Base-by-base conservation (phyloP, 169 alveolate genomes). In the Cystoisospora suis region DNA sequence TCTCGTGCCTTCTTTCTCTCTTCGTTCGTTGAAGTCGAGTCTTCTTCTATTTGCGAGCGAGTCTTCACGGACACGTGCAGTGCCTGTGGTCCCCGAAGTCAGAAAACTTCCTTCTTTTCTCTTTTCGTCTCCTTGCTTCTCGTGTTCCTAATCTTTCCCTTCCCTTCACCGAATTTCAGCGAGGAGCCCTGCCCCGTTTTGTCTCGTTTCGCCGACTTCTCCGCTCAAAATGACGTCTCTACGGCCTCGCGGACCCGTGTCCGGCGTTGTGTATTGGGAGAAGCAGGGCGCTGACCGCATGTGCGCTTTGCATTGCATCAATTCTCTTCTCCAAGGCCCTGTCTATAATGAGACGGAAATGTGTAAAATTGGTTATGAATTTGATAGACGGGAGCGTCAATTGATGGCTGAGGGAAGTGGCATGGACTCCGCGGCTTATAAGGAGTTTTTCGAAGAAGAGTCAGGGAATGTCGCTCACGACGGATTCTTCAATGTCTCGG, bases 301-400 rank as follows among this genome's bases (percentile, higher is more conserved):
- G 96, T 97, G 98, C 92, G 98, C 97, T 27, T 91, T 97, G 47
- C 98, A 97, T 90, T 95, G 97, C 89, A 86, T 97, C 69, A 97
- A 97, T 89, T 94, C 96, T 42, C 93, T 97, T 56, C 97, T 97
- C 44, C 81, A 88, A 72, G 92, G 92, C 34, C 92, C 92, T 1
- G 83, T 59, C 56, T 88, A 59, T 88, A 56, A 79, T 38, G 92
- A 88, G 47, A 56, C 88, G 53, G 92, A 88, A n/a, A 44, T 88
- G 70, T 75, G 77, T 3, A 29, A 81, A 20, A 88, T 88, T 34
- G 92, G 88, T 45, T 42, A 47, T n/a, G 92, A 88, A n/a, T 80
- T 88, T 29, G 92, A 88, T 65, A 58, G 75, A 15, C 49, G 75
- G 45, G 92, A 88, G 70, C 87, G 92, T 1, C 88, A 88, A 44